Evolutionary conservation across 164 flowering plant species (phyloP), one percentile per base, ranked within the genome.

Genomic region (Nymphaea colorata): DNA sequence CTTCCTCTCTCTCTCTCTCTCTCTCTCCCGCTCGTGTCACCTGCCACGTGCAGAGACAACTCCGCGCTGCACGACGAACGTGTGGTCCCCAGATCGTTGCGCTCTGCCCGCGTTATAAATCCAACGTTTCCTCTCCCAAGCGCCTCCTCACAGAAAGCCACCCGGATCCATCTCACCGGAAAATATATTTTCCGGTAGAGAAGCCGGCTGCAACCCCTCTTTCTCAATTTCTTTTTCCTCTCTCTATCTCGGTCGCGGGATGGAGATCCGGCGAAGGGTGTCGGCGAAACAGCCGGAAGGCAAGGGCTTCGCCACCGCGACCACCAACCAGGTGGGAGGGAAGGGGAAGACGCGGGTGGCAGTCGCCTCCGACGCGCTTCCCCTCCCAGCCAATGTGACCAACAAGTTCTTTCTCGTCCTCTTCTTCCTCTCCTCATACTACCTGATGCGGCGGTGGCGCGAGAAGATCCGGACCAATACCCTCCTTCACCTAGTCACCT

Each of bases 371-470:
- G 95, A 87, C 64, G 91, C 95, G 12, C 77, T 89, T n/a, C 88
- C 88, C 5, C 78, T 87, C 8, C 90, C 96, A 0, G 79, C 87
- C 12, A 84, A 83, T 72, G 74, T 87, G 25, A 87, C 92, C 59
- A 87, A 87, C 76, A 83, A 79, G 64, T 41, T 87, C n/a, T 89
- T 89, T 83, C 81, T 87, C 85, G 75, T 81, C n/a, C 80, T 89
- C 51, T 89, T 89, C 83, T 89, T 87, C 83, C 78, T 85, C 45
- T 85, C 88, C 7, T 87, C 86, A 2, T 86, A 86, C 77, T 89
- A 69, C 74, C 90, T 89, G 59, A 80, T 89, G 64, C 85, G 81
- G 67, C 82, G 92, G 2, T 89, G 95, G 95, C 82, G 91, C 16
- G 95, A 89, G 70, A 89, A 89, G 85, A 87, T 86, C 86, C 85